Evolutionary conservation across 1,284 basidiomycete species (phyloP), one percentile per base, ranked within the genome.

Genomic region (Ceratorhiza oryzae-sativae): DNA sequence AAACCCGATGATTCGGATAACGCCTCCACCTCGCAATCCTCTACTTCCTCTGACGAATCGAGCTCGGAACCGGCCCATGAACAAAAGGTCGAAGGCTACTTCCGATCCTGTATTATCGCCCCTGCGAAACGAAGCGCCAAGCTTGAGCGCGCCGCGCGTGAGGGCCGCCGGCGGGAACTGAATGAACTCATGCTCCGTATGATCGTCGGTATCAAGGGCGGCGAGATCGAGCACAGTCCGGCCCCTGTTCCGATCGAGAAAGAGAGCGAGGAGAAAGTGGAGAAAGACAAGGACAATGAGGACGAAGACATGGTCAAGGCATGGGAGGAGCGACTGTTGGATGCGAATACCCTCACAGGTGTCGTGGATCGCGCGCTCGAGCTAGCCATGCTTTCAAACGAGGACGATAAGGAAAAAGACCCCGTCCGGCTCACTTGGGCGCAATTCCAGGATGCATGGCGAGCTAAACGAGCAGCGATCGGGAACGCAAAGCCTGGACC

Each of bases 111-210:
- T 1, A 83, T 92, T n/a, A 78, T 95, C 39, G 86, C 94, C 2
- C 93, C 94, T 5, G 79, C 81, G 15, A 78, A 82, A 5, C 86
- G 93, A 10, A 88, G 89, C 27, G 77, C 82, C 18, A 75, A 77
- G 0, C 79, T 82, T 9, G 93, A 95, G 78, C 84, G 83, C 53
- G 80, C 81, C 15, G 86, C 84, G 73, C 86, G 93, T 46, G 83
- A 89, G 71, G 79, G 81, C 1, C 83, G 90, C 39, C 84, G 93
- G 65, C 83, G 87, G 71, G 88, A 92, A 75, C 86, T 93, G 74
- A 94, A 94, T 77, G 88, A 91, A 76, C 80, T 94, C 48, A 88
- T 87, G 0, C 88, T 92, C 83, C 86, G 90, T 23, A 91, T 93
- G 86, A 93, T 87, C 9, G 83, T 94, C 30, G 88, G 89, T 34